These are phyloP conservation scores for Yarrowia bubula DNA, from an alignment of 805 yeast genomes.

Conservation along the genomic window DNA sequence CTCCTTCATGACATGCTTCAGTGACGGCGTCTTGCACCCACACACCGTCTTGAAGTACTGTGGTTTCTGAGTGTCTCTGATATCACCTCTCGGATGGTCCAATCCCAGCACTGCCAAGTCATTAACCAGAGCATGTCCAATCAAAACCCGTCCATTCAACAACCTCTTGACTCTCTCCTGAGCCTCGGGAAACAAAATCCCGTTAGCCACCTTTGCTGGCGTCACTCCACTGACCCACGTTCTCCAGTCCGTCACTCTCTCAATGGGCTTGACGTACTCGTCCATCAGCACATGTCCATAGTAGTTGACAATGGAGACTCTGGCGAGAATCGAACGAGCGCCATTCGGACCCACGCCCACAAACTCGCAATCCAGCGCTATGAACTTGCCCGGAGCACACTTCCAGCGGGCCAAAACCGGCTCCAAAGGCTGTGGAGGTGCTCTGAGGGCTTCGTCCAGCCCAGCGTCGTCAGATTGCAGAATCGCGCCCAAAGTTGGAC, in stretches of 20 bases:
- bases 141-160: slow-evolving; percentile 49
- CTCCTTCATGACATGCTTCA: slow-evolving; percentile 62
- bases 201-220: slow-evolving; percentile 65
- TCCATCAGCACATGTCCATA: slow-evolving; percentile 73
- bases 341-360: slow-evolving; percentile 87
- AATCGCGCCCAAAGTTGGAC: slow-evolving; percentile 8
- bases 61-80: slow-evolving; percentile 73
- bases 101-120: slow-evolving; percentile 69
- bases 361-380: slow-evolving; percentile 91
- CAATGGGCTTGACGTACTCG: slow-evolving; percentile 70
- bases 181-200: slow-evolving; percentile 65
- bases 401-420: slow-evolving; percentile 27
- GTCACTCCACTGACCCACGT: slow-evolving; percentile 89
- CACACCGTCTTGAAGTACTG: slow-evolving; percentile 57
- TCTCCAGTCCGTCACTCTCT: slow-evolving; percentile 82
- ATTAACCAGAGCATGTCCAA: slow-evolving; percentile 83
- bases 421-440: not conserved
- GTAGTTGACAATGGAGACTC: slow-evolving; percentile 84
- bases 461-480: slow-evolving; percentile 9
- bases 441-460: not conserved
- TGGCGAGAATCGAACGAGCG: slow-evolving; percentile 62
- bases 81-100: slow-evolving; percentile 60
- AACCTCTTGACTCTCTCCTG: slow-evolving; percentile 55
- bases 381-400: slow-evolving; percentile 60
- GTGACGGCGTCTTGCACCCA: slow-evolving; percentile 68